Conservation (phyloP, 495 filamentous ascomycete species). For the Thermothielavioides terrestris region DNA sequence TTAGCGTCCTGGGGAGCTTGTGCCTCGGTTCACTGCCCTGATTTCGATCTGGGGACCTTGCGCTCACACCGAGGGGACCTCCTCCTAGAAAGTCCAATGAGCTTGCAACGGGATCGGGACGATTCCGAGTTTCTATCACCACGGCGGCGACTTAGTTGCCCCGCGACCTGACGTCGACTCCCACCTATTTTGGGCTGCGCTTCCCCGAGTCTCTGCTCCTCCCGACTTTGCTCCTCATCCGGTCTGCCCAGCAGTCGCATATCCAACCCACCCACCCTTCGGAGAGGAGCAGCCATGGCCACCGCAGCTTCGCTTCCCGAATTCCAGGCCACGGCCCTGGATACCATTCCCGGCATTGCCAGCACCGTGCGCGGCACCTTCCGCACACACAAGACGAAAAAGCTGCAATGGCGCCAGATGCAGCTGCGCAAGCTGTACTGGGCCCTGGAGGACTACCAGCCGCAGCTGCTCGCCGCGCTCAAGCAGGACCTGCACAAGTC, state of each 20-base stretch:
- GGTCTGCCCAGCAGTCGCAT: neutral
- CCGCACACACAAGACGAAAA: conserved; percentile 68
- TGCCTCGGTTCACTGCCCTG: too few relatives aligned
- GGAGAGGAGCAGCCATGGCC: conserved; percentile 19
- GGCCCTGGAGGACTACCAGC: conserved; percentile 70
- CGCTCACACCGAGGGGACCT: too few relatives aligned
- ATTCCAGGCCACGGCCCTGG: conserved; percentile 58
- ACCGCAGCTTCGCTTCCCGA: conserved; percentile 39
- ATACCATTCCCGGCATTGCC: conserved; percentile 53
- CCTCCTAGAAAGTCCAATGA: too few relatives aligned
- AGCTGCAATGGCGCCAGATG: conserved; percentile 67
- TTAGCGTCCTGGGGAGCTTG: too few relatives aligned
- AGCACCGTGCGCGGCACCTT: conserved; percentile 55
- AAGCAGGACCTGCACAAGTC: conserved; percentile 67
- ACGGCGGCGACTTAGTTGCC: neutral
- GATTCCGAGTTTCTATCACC: neutral
- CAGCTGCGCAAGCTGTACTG: conserved; percentile 93
- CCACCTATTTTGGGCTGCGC: too few relatives aligned
- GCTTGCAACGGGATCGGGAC: neutral
- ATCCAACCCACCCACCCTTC: neutral
- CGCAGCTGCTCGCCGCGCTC: conserved; percentile 60
- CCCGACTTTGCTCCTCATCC: neutral
- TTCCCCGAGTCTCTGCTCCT: too few relatives aligned
- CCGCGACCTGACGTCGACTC: too few relatives aligned
- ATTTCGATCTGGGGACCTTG: too few relatives aligned